phyloP scores from a whole-genome alignment of 371 early-diverging fungal species.

The Conidiobolus incongruus region DNA sequence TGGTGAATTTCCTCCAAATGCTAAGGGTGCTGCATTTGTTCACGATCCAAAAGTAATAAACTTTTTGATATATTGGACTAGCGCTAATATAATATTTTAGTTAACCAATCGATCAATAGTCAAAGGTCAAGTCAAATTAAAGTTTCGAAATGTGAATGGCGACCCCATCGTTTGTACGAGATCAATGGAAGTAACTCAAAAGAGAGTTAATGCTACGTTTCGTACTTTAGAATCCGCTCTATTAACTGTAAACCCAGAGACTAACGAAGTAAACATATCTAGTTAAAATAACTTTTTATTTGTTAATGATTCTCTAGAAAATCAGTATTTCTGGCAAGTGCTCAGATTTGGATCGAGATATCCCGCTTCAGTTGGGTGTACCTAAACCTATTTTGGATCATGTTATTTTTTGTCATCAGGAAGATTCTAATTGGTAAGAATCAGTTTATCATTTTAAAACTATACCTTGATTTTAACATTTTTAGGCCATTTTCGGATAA shows the following conservation, averaged over 20 bases:
- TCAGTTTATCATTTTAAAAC: background rate
- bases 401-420: conserved; percentile 99
- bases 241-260: conserved; percentile 24
- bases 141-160: conserved; percentile 59
- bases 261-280: conserved; percentile 22
- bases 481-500: conserved; percentile 86
- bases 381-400: conserved; percentile 88
- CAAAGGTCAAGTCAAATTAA: conserved; percentile 84
- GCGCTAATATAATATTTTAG: conserved; percentile 23
- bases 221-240: conserved; percentile 80
- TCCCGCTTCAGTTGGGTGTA: conserved; percentile 75
- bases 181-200: conserved; percentile 54
- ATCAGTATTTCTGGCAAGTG: conserved; percentile 55
- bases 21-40: conserved; percentile 83
- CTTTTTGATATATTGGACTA: background rate
- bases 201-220: conserved; percentile 26
- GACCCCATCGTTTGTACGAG: conserved; percentile 57
- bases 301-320: conserved; percentile 13
- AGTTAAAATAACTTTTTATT: background rate
- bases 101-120: conserved; percentile 63
- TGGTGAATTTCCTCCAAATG: conserved; percentile 89
- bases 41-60: conserved; percentile 95
- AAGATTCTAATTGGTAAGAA: conserved; percentile 86
- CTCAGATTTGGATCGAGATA: conserved; percentile 69
- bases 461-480: background rate